These are phyloP conservation scores for Sclerotinia trifoliorum DNA, from an alignment of 2,329 filamentous ascomycete species.

Conservation along the genomic window DNA sequence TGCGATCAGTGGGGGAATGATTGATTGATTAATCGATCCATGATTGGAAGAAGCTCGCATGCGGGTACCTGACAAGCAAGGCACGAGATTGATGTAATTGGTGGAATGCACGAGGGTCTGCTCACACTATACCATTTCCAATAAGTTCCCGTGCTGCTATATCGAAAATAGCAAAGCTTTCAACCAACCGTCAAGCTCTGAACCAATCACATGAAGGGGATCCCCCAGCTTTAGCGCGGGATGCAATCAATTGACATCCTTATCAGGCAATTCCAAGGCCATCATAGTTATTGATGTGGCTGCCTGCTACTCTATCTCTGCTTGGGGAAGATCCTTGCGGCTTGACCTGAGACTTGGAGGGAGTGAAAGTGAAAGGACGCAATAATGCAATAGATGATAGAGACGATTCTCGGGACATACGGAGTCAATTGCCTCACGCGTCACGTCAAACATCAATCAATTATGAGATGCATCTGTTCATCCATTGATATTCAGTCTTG, in stretches of 20 bases:
- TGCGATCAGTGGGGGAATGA: background rate
- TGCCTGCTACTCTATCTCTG: background rate
- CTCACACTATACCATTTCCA: background rate
- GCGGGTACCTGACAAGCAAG: background rate
- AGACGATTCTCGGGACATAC: no score
- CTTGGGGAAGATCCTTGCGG: background rate
- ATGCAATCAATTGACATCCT: background rate
- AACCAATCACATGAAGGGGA: background rate
- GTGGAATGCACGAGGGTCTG: no score
- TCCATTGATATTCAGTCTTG: no score
- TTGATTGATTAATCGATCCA: no score
- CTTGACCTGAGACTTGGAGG: background rate
- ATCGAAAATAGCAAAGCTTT: no score
- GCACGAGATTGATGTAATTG: background rate
- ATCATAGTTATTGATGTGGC: no score
- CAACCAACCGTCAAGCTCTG: no score
- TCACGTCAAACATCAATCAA: no score
- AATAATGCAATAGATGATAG: no score
- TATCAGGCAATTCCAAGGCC: no score
- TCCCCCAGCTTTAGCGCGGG: background rate
- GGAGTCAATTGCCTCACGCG: no score
- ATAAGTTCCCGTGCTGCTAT: background rate
- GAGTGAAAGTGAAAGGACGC: background rate
- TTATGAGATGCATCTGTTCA: background rate
- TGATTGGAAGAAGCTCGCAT: background rate